Evolutionary conservation across 495 filamentous ascomycete species (phyloP), one percentile per base, ranked within the genome.

Genomic region (Chaetomium tenue): DNA sequence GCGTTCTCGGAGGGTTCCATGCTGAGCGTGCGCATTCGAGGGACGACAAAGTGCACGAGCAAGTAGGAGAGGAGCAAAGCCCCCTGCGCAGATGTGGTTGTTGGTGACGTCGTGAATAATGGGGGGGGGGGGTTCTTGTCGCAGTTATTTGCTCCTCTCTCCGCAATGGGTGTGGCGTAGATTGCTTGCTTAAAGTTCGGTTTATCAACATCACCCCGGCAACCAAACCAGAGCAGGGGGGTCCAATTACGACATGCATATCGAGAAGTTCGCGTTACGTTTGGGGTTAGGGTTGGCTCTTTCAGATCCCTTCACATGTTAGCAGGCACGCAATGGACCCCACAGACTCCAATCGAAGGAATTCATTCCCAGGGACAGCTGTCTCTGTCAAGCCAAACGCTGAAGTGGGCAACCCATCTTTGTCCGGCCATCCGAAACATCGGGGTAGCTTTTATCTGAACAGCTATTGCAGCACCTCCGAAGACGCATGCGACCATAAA

Each of bases 1-100:
- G 66, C 57, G 71, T 81, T 81, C 56, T 81, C 78, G 30, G 66
- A 57, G 42, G 65, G 51, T 47, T 80, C 78, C 80, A 81, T 82
- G 55, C 58, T 76, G 72, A 68, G 46, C 12, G 60, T 63, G 67
- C 63, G 66, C 71, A 72, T 63, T 71, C 66, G 66, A 59, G 71
- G 70, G 63, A 70, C 22, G 12, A 72, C 30, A 51, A 72, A 57
- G 64, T 75, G 65, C 58, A 70, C 65, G 48, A 75, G 58, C 65
- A 68, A 54, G 58, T 60, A 74, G 64, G 62, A 69, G 48, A 77
- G 72, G 66, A 75, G 69, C 69, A 68, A 64, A 47, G 75, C 76
- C 70, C 69, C 70, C 25, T 68, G 63, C 26, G 62, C 44, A 42
- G 68, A 55, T 58, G 67, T 60, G 23, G 66, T 68, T 50, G 70